Evolutionary conservation across 768 basidiomycete species (phyloP), one percentile per base, ranked within the genome.

Genomic region (Mrakia gelida): DNA sequence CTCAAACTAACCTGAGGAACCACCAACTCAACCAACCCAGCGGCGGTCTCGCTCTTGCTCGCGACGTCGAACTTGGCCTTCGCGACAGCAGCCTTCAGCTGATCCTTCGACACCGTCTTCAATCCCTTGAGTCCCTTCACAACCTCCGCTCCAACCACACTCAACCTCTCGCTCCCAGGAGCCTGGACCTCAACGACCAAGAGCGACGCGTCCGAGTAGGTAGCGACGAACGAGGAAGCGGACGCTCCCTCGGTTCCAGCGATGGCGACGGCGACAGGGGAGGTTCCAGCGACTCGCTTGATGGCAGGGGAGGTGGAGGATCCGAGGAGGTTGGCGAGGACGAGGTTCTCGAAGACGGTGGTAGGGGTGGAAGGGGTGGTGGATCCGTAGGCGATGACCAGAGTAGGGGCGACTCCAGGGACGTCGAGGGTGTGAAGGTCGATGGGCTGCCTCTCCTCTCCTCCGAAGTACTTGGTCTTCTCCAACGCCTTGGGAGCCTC

Each of bases 121-220:
- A 73, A 68, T 49, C 63, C 71, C 76, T 89, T 86, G 38, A 92
- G 89, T 52, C 90, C 90, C n/a, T 86, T 87, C 84, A 89, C 89
- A n/a, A 72, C 76, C 56, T 59, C 54, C 26, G 56, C 38, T n/a
- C 88, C 89, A 30, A 90, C 92, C 78, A 90, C 88, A 81, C 87
- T 89, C 68, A 93, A 90, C 73, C 86, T 88, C 67, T 87, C 86
- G 2, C 88, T 83, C n/a, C 90, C 91, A 45, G 86, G 83, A 8
- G 90, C 93, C 83, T 92, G 90, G 54, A 98, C 86, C 75, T 93
- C 85, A 77, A 97, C 85, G 77, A 95, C 94, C 78, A 96, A 90
- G 73, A 99, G 88, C 15, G 92, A 87, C 7, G 94, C 95, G 83
- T 98, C 96, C 23, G 94, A 92, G 86, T 98, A 98, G 26, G 92